A percentile compares a stretch with the other conserved stretches of the same genome.
Evolutionary conservation across 2,329 filamentous ascomycete species (phyloP).

Genomic region (Alternaria alternata): DNA sequence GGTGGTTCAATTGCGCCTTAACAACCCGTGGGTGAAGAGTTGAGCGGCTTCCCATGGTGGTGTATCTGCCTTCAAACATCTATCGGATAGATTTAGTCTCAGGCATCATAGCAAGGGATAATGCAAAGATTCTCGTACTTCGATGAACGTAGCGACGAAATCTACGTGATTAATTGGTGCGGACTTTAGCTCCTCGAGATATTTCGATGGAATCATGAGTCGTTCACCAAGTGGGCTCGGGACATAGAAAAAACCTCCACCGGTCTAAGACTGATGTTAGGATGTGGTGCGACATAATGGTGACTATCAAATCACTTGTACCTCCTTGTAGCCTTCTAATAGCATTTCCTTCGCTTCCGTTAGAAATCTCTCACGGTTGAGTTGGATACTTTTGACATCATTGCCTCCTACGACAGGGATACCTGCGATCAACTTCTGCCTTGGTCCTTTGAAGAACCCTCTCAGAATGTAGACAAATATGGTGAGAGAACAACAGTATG

Average conservation of each 20-base stretch:
- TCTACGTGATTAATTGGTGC: background rate
- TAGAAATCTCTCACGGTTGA: background rate
- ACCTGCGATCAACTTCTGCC: background rate
- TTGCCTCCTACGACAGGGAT: background rate
- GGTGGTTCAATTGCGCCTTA: background rate
- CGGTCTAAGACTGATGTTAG: background rate
- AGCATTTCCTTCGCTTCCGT: background rate
- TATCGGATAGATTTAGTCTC: background rate
- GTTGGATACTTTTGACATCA: background rate
- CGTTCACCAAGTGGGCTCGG: background rate
- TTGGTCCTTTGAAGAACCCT: background rate
- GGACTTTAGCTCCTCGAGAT: background rate
- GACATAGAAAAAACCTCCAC: background rate
- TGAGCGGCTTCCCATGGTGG: constrained; percentile 1
- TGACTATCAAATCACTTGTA: background rate
- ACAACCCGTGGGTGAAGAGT: constrained; percentile 1
- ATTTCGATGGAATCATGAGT: constrained; percentile 1
- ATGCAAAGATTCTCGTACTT: background rate
- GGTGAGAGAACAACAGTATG: background rate
- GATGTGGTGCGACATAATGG: background rate
- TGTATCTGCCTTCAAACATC: constrained; percentile 6
- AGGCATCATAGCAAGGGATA: background rate
- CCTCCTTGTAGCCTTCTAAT: background rate
- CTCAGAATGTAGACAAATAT: background rate
- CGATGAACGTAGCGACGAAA: background rate